Evolutionary conservation across 2,329 filamentous ascomycete genomes (phyloP).

Genomic region (Emericellopsis cladophorae): DNA sequence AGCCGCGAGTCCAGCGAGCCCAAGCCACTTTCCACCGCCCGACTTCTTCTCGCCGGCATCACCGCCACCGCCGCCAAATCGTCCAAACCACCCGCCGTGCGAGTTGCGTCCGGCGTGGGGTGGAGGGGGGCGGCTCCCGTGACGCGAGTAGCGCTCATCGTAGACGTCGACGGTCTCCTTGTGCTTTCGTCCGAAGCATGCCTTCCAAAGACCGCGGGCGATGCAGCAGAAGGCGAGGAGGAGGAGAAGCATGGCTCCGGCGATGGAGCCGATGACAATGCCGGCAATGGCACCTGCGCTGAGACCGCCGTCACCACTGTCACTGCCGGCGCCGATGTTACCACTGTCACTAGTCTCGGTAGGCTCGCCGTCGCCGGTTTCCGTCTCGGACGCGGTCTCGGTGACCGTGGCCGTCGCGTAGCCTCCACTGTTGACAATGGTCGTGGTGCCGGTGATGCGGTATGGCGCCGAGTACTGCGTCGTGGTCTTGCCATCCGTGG

Average conservation of each 20-base stretch:
- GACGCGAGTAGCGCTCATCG: slow-evolving; percentile 48
- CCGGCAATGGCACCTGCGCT: slow-evolving; percentile 67
- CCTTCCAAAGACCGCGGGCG: slow-evolving; percentile 47
- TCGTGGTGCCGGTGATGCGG: slow-evolving; percentile 42
- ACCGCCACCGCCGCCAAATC: slow-evolving; percentile 19
- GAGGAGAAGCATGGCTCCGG: slow-evolving; percentile 52
- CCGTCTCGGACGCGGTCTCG: slow-evolving; percentile 36
- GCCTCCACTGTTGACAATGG: slow-evolving; percentile 37
- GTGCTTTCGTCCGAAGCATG: slow-evolving; percentile 47
- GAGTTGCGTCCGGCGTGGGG: slow-evolving; percentile 35
- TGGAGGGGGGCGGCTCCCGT: slow-evolving; percentile 26
- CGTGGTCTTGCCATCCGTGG: slow-evolving; percentile 33
- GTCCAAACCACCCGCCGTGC: slow-evolving; percentile 44
- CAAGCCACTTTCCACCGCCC: slow-evolving; percentile 37
- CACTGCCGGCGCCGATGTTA: slow-evolving; percentile 18
- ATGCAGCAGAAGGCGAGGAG: slow-evolving; percentile 68
- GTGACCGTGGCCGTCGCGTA: slow-evolving; percentile 32
- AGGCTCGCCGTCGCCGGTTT: slow-evolving; percentile 30
- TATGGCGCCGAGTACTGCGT: slow-evolving; percentile 39
- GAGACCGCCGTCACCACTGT: slow-evolving; percentile 30
- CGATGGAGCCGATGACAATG: slow-evolving; percentile 64
- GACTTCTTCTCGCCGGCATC: slow-evolving; percentile 30
- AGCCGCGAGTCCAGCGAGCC: slow-evolving; percentile 35
- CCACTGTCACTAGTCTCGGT: slow-evolving; percentile 30
- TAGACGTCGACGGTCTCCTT: slow-evolving; percentile 43